Conservation (phyloP, 1,284 basidiomycete species). For the Papiliotrema laurentii region DNA sequence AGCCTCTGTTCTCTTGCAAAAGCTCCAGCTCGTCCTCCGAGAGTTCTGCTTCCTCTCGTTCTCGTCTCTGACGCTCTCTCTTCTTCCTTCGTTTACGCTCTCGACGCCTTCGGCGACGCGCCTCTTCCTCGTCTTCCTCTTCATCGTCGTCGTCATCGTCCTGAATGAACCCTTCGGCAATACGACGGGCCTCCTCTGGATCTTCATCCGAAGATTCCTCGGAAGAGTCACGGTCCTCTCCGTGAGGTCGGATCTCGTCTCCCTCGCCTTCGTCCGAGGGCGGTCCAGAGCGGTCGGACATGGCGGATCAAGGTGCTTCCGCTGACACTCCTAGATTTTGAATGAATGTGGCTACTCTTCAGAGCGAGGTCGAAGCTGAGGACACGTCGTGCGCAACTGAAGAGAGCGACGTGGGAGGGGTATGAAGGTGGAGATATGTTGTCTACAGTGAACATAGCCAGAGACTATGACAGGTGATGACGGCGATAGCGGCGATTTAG, state of each 20-base stretch:
- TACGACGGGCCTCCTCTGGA: slow-evolving; percentile 41
- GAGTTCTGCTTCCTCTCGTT: slow-evolving; percentile 48
- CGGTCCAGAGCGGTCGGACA: slow-evolving; percentile 33
- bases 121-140: slow-evolving; percentile 26
- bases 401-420: no score
- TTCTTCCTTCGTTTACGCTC: slow-evolving; percentile 29
- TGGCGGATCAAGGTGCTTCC: slow-evolving; percentile 9
- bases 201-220: slow-evolving; percentile 49
- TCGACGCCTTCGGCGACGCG: slow-evolving; percentile 18
- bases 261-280: slow-evolving; percentile 47
- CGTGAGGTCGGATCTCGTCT: slow-evolving; percentile 45
- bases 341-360: no score
- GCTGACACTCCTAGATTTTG: no score
- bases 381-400: background rate
- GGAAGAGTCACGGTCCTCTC: slow-evolving; percentile 46
- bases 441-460: no score
- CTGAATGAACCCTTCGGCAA: slow-evolving; percentile 48
- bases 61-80: slow-evolving; percentile 36
- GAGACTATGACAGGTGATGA: background rate
- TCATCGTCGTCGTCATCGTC: slow-evolving; percentile 43
- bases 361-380: background rate
- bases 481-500: slow-evolving; percentile 1
- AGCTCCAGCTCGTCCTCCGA: slow-evolving; percentile 89
- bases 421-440: no score
- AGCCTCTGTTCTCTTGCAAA: slow-evolving; percentile 88